These are phyloP conservation scores for Westerdykella ornata DNA, from an alignment of 2,329 filamentous ascomycete species.

Conservation along the genomic window DNA sequence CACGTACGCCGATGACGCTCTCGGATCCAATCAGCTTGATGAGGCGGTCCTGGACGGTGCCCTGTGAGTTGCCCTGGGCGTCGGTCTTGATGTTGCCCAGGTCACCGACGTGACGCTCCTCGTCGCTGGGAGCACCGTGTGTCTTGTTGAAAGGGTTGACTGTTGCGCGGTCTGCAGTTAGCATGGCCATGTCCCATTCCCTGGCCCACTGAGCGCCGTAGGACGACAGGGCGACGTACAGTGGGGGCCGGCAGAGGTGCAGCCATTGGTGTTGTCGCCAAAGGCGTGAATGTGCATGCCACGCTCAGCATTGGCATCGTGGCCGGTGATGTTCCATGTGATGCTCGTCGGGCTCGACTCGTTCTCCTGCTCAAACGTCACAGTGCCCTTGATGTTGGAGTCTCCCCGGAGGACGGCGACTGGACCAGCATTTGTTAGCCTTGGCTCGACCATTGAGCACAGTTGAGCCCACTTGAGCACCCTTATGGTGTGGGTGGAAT, in stretches of 20 bases:
- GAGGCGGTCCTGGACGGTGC: slow-evolving; percentile 69
- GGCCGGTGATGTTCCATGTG: slow-evolving; percentile 84
- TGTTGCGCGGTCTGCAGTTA: slow-evolving; percentile 38
- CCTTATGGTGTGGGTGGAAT: slow-evolving; percentile 4
- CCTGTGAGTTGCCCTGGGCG: slow-evolving; percentile 81
- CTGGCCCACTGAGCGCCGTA: too few species aligned
- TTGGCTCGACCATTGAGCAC: neutral
- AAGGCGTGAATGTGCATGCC: slow-evolving; percentile 99
- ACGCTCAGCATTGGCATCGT: slow-evolving; percentile 92
- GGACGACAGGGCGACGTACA: slow-evolving; percentile 60
- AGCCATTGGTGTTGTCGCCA: slow-evolving; percentile 99
- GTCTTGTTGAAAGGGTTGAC: slow-evolving; percentile 94
- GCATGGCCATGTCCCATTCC: neutral
- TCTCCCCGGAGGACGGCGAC: slow-evolving; percentile 97
- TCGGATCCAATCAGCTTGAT: slow-evolving; percentile 95
- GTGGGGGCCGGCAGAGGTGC: slow-evolving; percentile 95
- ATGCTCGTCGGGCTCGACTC: slow-evolving; percentile 79
- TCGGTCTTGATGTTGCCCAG: slow-evolving; percentile 97
- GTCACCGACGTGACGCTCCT: slow-evolving; percentile 89
- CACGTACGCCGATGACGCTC: slow-evolving; percentile 79
- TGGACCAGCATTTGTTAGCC: slow-evolving; percentile 38
- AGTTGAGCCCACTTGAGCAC: slow-evolving; percentile 24
- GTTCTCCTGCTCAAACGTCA: slow-evolving; percentile 86
- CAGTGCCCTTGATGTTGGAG: slow-evolving; percentile 87
- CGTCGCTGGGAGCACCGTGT: slow-evolving; percentile 80